phyloP scores from a whole-genome alignment of 257 asterid species.

The Ilex asprella region DNA sequence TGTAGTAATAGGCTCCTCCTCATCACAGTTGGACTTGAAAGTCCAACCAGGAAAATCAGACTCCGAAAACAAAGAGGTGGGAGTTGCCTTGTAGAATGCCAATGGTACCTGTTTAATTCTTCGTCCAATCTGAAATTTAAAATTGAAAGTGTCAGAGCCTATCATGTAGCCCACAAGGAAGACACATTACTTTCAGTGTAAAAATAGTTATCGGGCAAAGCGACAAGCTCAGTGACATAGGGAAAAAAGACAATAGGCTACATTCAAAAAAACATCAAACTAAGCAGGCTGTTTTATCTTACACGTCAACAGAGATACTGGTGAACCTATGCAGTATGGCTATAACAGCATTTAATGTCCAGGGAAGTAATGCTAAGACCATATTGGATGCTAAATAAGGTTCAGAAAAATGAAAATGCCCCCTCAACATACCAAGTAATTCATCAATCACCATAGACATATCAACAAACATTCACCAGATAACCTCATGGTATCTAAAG shows the following conservation, averaged over 20 bases:
- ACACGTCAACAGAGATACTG: too few relatives aligned
- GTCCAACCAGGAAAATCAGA: constrained; percentile 83
- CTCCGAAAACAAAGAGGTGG: constrained; percentile 57
- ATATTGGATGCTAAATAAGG: neutral
- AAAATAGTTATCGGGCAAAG: neutral
- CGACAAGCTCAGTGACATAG: neutral
- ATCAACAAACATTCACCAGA: neutral
- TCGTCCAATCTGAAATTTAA: constrained; percentile 60
- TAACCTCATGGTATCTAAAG: neutral
- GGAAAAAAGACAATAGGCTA: neutral
- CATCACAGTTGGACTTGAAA: constrained; percentile 32
- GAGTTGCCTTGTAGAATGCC: constrained; percentile 83
- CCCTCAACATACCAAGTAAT: neutral
- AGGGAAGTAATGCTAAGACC: too few relatives aligned
- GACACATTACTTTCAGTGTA: neutral
- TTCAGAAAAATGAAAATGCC: neutral
- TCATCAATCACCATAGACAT: neutral
- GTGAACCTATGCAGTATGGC: too few relatives aligned
- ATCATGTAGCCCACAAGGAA: neutral
- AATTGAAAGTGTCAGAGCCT: too few relatives aligned
- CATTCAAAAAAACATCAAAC: neutral
- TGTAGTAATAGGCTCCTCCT: constrained; percentile 9
- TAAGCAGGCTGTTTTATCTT: too few relatives aligned
- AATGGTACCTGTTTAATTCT: constrained; percentile 85
- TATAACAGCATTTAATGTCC: too few relatives aligned